A percentile compares a stretch with the other conserved stretches of the same genome.
Evolutionary conservation across 495 filamentous ascomycete genomes (phyloP).

Genomic region (Cladorrhinum samala): DNA sequence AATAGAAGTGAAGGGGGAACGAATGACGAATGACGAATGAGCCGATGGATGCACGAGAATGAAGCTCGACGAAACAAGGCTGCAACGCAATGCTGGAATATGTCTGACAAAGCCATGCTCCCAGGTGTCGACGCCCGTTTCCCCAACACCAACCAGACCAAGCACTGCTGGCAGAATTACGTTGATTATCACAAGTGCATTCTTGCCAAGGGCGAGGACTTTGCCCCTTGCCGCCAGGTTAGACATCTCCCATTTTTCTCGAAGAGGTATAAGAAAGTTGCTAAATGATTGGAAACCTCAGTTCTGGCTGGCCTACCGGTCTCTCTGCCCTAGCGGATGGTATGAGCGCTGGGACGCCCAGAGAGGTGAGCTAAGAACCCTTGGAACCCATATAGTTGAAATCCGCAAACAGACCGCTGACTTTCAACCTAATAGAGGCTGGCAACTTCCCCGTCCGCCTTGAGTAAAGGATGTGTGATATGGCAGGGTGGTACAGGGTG

Average conservation of each 20-base stretch:
- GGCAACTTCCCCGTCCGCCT: conserved; percentile 82
- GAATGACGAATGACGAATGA: neutral
- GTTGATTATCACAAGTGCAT: conserved; percentile 99
- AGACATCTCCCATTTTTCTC: conserved; percentile 23
- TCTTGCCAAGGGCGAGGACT: conserved; percentile 97
- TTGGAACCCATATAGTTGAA: neutral
- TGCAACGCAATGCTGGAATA: conserved; percentile 2
- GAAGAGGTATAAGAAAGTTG: neutral
- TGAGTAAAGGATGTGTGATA: conserved; percentile 37
- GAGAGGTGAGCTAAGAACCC: conserved; percentile 60
- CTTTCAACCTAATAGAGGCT: conserved; percentile 52
- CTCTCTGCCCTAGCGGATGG: conserved; percentile 95
- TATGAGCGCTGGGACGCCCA: conserved; percentile 94
- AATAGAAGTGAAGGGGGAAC: neutral
- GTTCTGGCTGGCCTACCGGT: conserved; percentile 95
- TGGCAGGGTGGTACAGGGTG: conserved; percentile 1
- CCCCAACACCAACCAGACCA: conserved; percentile 93
- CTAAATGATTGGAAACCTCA: conserved; percentile 28
- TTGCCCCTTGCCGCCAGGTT: conserved; percentile 94
- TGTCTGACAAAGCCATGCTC: conserved; percentile 9
- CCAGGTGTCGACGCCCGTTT: conserved; percentile 98
- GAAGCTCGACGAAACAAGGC: neutral
- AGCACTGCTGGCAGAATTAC: conserved; percentile 98
- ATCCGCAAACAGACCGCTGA: conserved; percentile 12
- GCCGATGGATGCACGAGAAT: neutral